Conservation (phyloP, 805 yeast species). For the Zygosaccharomyces siamensis region DNA sequence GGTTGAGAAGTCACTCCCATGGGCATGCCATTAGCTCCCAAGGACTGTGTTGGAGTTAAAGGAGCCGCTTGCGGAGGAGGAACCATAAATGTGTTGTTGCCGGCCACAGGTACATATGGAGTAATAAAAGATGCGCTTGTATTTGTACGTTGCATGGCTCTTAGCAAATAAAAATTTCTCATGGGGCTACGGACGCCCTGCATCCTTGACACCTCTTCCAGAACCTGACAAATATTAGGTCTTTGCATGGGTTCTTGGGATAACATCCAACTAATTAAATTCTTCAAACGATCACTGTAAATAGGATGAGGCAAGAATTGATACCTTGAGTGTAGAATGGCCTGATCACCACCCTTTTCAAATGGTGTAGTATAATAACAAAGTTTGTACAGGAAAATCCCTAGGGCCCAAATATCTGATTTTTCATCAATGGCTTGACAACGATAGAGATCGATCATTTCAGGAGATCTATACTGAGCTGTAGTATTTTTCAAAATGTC, state of each 20-base stretch:
- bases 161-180: constrained; percentile 35
- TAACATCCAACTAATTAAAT: constrained; percentile 56
- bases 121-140: not conserved
- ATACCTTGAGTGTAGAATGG: constrained; percentile 54
- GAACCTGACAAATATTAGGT: constrained; percentile 67
- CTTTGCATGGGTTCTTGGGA: constrained; percentile 64
- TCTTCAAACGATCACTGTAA: constrained; percentile 59
- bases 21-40: constrained; percentile 6
- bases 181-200: constrained; percentile 46
- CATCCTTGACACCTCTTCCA: constrained; percentile 64
- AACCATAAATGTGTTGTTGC: not conserved
- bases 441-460: constrained; percentile 68
- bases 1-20: constrained; percentile 8
- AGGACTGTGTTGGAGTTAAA: constrained; percentile 2
- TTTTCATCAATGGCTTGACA: constrained; percentile 75
- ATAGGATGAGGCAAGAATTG: constrained; percentile 51
- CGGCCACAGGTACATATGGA: not conserved
- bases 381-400: constrained; percentile 68
- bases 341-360: constrained; percentile 58
- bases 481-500: constrained; percentile 78
- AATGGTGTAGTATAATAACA: constrained; percentile 83
- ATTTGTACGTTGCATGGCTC: constrained; percentile 21
- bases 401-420: constrained; percentile 83
- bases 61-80: constrained; percentile 2
- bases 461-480: constrained; percentile 81